These are phyloP conservation scores for Ophiostoma novo-ulmi DNA, from an alignment of 2,329 filamentous ascomycete species.

Conservation along the genomic window DNA sequence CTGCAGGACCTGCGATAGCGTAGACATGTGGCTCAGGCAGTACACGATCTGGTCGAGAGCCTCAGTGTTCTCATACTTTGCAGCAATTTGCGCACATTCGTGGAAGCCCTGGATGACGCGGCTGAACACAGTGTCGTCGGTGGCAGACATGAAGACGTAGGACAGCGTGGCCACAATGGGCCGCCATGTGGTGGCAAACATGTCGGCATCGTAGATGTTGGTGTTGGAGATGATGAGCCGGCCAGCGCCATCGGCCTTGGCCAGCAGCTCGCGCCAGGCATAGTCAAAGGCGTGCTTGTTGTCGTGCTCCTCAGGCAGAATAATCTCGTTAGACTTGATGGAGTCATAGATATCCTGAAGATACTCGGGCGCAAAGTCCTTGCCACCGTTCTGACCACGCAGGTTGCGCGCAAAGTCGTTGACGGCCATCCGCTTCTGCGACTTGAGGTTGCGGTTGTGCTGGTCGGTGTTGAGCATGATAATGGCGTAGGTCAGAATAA, in stretches of 20 bases:
- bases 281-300: slow-evolving; percentile 96
- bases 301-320: slow-evolving; percentile 93
- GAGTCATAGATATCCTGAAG: slow-evolving; percentile 83
- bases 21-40: slow-evolving; percentile 85
- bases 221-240: slow-evolving; percentile 76
- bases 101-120: slow-evolving; percentile 92
- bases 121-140: slow-evolving; percentile 90
- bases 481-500: slow-evolving; percentile 88
- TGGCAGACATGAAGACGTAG: slow-evolving; percentile 98
- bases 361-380: slow-evolving; percentile 79
- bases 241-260: slow-evolving; percentile 74
- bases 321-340: slow-evolving; percentile 91
- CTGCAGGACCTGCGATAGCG: slow-evolving; percentile 57
- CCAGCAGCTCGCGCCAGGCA: slow-evolving; percentile 88
- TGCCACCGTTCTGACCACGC: slow-evolving; percentile 79
- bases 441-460: slow-evolving; percentile 84
- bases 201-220: slow-evolving; percentile 93
- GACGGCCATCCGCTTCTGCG: slow-evolving; percentile 74
- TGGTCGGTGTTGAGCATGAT: slow-evolving; percentile 98
- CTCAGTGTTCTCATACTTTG: slow-evolving; percentile 74
- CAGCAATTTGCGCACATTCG: slow-evolving; percentile 89
- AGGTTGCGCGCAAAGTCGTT: slow-evolving; percentile 82
- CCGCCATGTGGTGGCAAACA: slow-evolving; percentile 95
- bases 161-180: slow-evolving; percentile 91
- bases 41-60: slow-evolving; percentile 90